Percentiles rank a stretch among this genome's conserved stretches.
These are phyloP conservation scores for Podila epicladia DNA, from an alignment of 192 early-diverging fungal species.

Conservation along the genomic window DNA sequence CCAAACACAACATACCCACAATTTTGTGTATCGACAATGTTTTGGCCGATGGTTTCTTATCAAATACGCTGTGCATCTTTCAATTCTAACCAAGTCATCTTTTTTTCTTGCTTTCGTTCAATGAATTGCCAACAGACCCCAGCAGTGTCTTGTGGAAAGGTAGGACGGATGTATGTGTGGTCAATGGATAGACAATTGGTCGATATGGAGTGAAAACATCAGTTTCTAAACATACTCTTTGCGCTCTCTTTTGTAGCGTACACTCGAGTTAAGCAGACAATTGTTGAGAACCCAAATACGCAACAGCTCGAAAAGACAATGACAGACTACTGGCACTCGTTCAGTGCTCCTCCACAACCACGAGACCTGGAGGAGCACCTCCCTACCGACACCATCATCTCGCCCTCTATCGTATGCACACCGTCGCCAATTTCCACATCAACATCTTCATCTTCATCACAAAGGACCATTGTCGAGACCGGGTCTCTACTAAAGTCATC, in stretches of 20 bases:
- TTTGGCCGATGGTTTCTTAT: too few species aligned
- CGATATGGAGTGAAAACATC: too few species aligned
- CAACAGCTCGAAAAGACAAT: not conserved
- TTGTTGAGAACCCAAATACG: not conserved
- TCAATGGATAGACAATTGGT: not conserved
- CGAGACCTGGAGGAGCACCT: not conserved
- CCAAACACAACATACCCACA: too few species aligned
- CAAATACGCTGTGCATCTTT: not conserved
- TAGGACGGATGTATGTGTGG: not conserved
- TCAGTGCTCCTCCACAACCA: not conserved
- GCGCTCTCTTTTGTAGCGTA: not conserved
- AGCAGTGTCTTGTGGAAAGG: not conserved
- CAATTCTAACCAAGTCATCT: not conserved
- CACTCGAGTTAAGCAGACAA: not conserved
- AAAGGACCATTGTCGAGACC: not conserved
- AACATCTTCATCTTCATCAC: not conserved
- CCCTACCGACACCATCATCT: not conserved
- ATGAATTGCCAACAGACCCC: not conserved
- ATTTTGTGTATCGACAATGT: too few species aligned
- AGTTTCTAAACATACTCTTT: not conserved
- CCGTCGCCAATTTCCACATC: not conserved
- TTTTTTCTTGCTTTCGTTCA: not conserved
- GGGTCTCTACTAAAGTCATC: not conserved
- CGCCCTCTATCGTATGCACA: not conserved
- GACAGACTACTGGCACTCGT: not conserved